These are phyloP conservation scores for Elsinoe australis DNA, from an alignment of 2,329 filamentous ascomycete genomes.

Conservation along the genomic window DNA sequence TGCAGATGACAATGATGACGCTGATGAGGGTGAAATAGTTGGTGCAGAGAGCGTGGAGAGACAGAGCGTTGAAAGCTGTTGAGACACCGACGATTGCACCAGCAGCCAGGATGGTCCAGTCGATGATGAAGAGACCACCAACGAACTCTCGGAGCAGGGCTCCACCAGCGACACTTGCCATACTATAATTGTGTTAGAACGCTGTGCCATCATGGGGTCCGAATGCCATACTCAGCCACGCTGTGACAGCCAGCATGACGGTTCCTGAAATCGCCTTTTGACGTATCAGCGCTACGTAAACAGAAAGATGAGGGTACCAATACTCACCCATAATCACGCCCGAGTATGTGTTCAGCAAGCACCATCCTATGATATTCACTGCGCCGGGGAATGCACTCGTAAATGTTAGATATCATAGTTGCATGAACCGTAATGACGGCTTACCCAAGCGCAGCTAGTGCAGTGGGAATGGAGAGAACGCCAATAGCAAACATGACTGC, in stretches of 20 bases:
- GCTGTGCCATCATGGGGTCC: too few relatives aligned
- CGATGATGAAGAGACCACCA: slow-evolving; percentile 30
- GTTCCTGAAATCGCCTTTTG: slow-evolving; percentile 44
- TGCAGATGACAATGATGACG: slow-evolving; percentile 20
- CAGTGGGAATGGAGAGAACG: slow-evolving; percentile 40
- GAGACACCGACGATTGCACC: slow-evolving; percentile 54
- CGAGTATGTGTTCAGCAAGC: slow-evolving; percentile 42
- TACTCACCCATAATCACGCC: too few relatives aligned
- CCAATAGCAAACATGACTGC: slow-evolving; percentile 43
- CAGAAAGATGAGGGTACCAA: too few relatives aligned
- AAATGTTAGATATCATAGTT: too few relatives aligned
- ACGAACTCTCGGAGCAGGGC: slow-evolving; percentile 44
- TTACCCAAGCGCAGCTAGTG: slow-evolving; percentile 39
- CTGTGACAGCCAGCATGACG: slow-evolving; percentile 48
- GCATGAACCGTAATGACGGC: too few relatives aligned
- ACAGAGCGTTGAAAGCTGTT: slow-evolving; percentile 53
- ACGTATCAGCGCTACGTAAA: slow-evolving; percentile 22
- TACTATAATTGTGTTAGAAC: too few relatives aligned
- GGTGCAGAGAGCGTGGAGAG: slow-evolving; percentile 51
- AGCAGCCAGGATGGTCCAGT: slow-evolving; percentile 46
- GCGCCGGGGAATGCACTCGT: slow-evolving; percentile 43
- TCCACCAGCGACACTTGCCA: slow-evolving; percentile 46
- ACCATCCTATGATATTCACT: slow-evolving; percentile 35
- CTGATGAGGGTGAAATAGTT: slow-evolving; percentile 34
- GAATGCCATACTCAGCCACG: slow-evolving; percentile 48